Conservation (phyloP, 1,284 basidiomycete genomes). For the Naganishia albida region DNA sequence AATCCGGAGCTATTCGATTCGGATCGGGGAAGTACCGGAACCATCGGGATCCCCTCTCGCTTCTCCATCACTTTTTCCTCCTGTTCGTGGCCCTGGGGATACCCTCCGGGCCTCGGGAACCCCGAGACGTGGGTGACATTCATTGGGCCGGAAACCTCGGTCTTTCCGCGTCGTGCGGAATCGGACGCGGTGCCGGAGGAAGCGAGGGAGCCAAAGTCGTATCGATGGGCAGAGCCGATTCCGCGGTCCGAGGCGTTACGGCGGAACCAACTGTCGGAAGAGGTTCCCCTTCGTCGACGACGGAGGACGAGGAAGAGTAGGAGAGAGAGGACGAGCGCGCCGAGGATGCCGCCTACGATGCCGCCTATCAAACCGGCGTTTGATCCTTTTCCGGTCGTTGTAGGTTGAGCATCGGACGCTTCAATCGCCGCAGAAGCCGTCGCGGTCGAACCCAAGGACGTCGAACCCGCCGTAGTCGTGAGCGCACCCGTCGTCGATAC, state of each 20-base stretch:
- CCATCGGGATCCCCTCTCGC: conserved; percentile 10
- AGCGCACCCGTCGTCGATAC: not conserved
- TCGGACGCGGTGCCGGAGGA: not conserved
- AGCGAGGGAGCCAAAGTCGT: conserved; percentile 17
- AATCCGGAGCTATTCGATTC: not conserved
- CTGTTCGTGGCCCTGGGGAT: not conserved
- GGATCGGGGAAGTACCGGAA: conserved; percentile 11
- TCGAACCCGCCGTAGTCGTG: not conserved
- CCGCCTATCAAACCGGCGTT: conserved; percentile 12
- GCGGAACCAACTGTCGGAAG: conserved; percentile 7
- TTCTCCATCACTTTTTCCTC: conserved; percentile 11
- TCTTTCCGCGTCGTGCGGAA: not conserved
- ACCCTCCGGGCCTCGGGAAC: not conserved
- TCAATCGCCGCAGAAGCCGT: not conserved
- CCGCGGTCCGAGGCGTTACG: not conserved
- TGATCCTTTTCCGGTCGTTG: not conserved
- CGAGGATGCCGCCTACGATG: conserved; percentile 17
- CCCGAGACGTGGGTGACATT: conserved; percentile 12
- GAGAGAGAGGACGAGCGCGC: not conserved
- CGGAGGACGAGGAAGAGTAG: conserved; percentile 9
- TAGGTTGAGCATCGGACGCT: not conserved
- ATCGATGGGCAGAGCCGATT: conserved; percentile 14
- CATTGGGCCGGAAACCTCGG: conserved; percentile 16
- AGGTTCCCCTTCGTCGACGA: not conserved
- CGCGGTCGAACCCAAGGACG: not conserved